Conservation (phyloP, 129 eudicot species). For the Flaveria ramosissima region DNA sequence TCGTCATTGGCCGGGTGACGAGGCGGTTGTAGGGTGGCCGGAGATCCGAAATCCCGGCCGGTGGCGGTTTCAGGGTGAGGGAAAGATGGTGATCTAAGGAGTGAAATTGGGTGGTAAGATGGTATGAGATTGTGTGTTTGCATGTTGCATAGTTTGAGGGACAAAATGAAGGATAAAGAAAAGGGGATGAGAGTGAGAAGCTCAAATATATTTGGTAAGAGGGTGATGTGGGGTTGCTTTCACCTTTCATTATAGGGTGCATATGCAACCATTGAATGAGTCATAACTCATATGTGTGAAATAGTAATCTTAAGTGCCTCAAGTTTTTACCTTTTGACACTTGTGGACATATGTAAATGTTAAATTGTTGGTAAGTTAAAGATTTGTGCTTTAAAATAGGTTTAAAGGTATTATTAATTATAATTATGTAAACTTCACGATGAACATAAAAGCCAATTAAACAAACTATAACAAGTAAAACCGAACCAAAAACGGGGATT, state of each 20-base stretch:
- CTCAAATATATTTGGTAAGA: conserved; percentile 39
- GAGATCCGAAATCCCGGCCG: conserved; percentile 50
- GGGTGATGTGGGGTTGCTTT: conserved; percentile 40
- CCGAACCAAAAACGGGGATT: too few species aligned
- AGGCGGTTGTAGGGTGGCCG: conserved; percentile 44
- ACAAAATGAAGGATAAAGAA: conserved; percentile 31
- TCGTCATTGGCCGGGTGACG: conserved; percentile 38
- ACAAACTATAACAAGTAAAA: too few species aligned
- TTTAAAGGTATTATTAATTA: background rate
- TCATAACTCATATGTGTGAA: conserved; percentile 38
- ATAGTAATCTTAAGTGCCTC: background rate
- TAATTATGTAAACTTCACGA: background rate
- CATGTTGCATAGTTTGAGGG: conserved; percentile 33
- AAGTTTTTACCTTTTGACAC: background rate
- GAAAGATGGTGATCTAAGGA: conserved; percentile 21
- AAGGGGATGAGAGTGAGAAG: conserved; percentile 31
- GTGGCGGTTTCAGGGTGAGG: conserved; percentile 20
- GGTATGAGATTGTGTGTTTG: conserved; percentile 9
- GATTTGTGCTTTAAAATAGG: too few species aligned
- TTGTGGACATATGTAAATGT: conserved; percentile 20
- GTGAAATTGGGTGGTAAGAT: conserved; percentile 16
- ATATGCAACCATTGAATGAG: conserved; percentile 49
- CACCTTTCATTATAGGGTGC: conserved; percentile 38
- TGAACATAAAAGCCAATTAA: too few species aligned
- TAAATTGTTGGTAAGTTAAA: background rate